Evolutionary conservation across 495 filamentous ascomycete species (phyloP), one percentile per base, ranked within the genome.

Genomic region (Podospora conica): DNA sequence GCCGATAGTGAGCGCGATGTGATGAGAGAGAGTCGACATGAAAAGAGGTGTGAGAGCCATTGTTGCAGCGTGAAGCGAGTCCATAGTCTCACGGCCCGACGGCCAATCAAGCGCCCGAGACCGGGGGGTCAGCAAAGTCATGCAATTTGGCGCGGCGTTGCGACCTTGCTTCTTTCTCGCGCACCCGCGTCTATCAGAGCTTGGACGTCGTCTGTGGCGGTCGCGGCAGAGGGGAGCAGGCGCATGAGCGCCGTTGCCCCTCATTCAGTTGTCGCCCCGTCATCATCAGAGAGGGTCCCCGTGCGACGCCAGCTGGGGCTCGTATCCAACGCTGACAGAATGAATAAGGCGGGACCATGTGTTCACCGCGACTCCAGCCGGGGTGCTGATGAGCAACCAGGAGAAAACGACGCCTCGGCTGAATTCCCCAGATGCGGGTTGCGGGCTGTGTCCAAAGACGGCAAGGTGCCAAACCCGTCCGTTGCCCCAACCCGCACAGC

Each of bases 81-180:
- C 67, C 61, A 48, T 58, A 68, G 69, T 74, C 74, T 75, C 61
- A 68, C 67, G 67, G 70, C 63, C 64, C 61, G 60, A 63, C 31
- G 65, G 59, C 78, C 77, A 80, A 80, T 80, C 66, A 73, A 69
- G 61, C 59, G 48, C 33, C 61, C 23, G 22, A 54, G 70, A 76
- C 25, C 76, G 78, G 74, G 78, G 77, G 69, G 48, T 70, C 6
- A 6, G 3, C 40, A 48, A 48, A 48, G 70, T 77, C 73, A 76
- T 79, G 73, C 73, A 76, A 78, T 78, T 74, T 80, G 75, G 73
- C 74, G 75, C 76, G 76, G 72, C 65, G 73, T 70, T 48, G 76
- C 74, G 54, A 60, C 55, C 64, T 66, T 58, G 40, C 33, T 57
- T 65, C 58, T 48, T 22, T 53, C 40, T 58, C 27, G 27, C 28